These are phyloP conservation scores for Craspedostauros australis DNA, from an alignment of 108 stramenopile species.

Conservation along the genomic window DNA sequence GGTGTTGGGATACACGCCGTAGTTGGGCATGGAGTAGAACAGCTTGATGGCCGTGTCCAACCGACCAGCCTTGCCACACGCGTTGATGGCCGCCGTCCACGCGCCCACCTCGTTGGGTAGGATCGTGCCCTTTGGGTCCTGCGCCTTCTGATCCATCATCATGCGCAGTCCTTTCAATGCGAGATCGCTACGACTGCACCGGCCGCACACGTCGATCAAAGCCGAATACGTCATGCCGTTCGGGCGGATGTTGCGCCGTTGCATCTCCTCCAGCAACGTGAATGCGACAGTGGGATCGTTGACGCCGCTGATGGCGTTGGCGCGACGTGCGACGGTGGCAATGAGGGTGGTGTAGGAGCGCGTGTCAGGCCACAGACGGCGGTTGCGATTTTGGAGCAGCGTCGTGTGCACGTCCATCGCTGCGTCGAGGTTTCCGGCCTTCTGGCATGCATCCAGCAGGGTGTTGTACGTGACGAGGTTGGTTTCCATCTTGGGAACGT, in stretches of 20 bases:
- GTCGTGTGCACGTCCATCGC: slow-evolving; percentile 38
- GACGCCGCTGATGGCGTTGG: slow-evolving; percentile 17
- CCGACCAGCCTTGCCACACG: slow-evolving; percentile 76
- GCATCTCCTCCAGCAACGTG: slow-evolving; percentile 65
- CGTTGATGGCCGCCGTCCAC: slow-evolving; percentile 88
- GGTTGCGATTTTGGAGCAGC: too few species aligned
- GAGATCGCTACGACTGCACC: slow-evolving; percentile 63
- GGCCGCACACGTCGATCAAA: slow-evolving; percentile 76
- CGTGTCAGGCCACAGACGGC: slow-evolving; percentile 49
- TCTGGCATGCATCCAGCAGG: slow-evolving; percentile 70
- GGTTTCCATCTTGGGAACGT: slow-evolving; percentile 49
- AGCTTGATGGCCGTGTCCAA: slow-evolving; percentile 65
- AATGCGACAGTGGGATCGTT: slow-evolving; percentile 78
- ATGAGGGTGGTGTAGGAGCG: slow-evolving; percentile 79
- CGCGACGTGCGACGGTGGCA: slow-evolving; percentile 68
- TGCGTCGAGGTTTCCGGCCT: slow-evolving; percentile 62
- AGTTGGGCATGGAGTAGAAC: slow-evolving; percentile 69
- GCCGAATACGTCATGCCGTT: slow-evolving; percentile 85
- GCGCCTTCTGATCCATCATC: slow-evolving; percentile 41
- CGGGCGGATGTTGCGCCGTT: slow-evolving; percentile 40
- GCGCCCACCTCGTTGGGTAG: slow-evolving; percentile 61
- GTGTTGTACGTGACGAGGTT: slow-evolving; percentile 83
- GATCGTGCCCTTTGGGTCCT: neutral
- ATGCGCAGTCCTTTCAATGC: slow-evolving; percentile 72
- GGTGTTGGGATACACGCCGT: slow-evolving; percentile 67